Evolutionary conservation across 306 rosid species (phyloP).

Genomic region (Lathyrus tuberosus): DNA sequence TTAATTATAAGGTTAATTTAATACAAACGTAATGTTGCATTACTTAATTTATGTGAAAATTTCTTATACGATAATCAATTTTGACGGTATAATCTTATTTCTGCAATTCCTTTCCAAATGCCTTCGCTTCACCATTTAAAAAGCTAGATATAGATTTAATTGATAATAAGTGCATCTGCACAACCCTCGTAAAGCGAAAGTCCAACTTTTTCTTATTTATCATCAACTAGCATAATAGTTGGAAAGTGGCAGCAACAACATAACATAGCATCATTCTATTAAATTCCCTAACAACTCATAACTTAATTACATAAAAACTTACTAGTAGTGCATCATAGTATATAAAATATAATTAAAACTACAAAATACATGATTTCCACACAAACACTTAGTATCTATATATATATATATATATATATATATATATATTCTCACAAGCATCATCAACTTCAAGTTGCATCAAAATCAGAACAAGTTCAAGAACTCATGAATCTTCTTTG

Average conservation of each 20-base stretch:
- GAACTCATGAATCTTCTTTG: constrained; percentile 35
- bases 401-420: too few species aligned
- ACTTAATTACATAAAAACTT: not conserved
- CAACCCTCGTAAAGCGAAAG: not conserved
- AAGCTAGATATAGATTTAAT: too few species aligned
- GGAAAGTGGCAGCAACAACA: not conserved
- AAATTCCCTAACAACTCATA: not conserved
- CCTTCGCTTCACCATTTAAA: too few species aligned
- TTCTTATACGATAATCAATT: too few species aligned
- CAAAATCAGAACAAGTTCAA: constrained; percentile 34
- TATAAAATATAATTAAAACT: not conserved
- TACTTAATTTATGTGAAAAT: too few species aligned
- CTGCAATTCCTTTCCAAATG: too few species aligned
- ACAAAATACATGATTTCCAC: not conserved
- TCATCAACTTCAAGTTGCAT: not conserved
- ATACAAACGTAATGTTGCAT: too few species aligned
- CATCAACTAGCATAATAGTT: not conserved
- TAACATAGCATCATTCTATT: not conserved
- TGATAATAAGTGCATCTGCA: not conserved
- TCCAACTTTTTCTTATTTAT: not conserved
- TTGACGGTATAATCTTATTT: too few species aligned
- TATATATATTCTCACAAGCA: not conserved
- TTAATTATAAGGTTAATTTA: too few species aligned
- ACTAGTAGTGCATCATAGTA: not conserved
- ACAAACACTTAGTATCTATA: constrained; percentile 22